A percentile compares a stretch with the other conserved stretches of the same genome.
Evolutionary conservation across 2,329 filamentous ascomycete species (phyloP).

Genomic region (Elsinoe batatas): DNA sequence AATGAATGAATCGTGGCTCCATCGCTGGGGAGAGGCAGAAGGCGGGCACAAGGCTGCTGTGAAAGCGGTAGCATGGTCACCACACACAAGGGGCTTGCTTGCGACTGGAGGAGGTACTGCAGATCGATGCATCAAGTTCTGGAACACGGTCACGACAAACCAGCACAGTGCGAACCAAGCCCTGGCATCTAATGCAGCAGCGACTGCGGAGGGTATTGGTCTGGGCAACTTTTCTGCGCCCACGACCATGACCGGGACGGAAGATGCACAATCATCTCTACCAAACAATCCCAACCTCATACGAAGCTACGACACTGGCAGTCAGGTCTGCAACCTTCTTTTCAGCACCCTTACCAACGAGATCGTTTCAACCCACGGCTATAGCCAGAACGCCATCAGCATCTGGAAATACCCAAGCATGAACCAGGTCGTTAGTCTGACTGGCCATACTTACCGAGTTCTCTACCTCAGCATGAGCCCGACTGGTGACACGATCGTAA

Average conservation of each 20-base stretch:
- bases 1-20: constrained; percentile 79
- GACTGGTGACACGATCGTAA: constrained; percentile 86
- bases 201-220: constrained; percentile 17
- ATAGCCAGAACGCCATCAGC: constrained; percentile 96
- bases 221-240: constrained; percentile 20
- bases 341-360: constrained; percentile 98
- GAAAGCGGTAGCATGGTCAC: constrained; percentile 96
- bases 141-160: constrained; percentile 59
- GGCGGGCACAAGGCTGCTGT: constrained; percentile 94
- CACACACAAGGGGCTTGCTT: constrained; percentile 87
- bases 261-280: constrained; percentile 25
- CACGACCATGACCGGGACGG: constrained; percentile 22
- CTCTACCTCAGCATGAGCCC: constrained; percentile 96
- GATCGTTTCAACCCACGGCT: constrained; percentile 93
- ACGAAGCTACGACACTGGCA: constrained; percentile 90
- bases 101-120: constrained; percentile 93
- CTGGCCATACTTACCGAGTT: constrained; percentile 92
- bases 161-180: constrained; percentile 31
- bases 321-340: constrained; percentile 95
- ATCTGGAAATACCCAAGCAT: constrained; percentile 99
- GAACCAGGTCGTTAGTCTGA: constrained; percentile 91
- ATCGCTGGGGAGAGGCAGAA: constrained; percentile 89
- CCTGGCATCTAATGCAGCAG: constrained; percentile 19
- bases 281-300: constrained; percentile 39
- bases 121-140: constrained; percentile 93